Percentiles rank a stretch among this genome's conserved stretches.
Evolutionary conservation across 805 yeast genomes (phyloP).

Genomic region (Blastobotrys peoriensis): DNA sequence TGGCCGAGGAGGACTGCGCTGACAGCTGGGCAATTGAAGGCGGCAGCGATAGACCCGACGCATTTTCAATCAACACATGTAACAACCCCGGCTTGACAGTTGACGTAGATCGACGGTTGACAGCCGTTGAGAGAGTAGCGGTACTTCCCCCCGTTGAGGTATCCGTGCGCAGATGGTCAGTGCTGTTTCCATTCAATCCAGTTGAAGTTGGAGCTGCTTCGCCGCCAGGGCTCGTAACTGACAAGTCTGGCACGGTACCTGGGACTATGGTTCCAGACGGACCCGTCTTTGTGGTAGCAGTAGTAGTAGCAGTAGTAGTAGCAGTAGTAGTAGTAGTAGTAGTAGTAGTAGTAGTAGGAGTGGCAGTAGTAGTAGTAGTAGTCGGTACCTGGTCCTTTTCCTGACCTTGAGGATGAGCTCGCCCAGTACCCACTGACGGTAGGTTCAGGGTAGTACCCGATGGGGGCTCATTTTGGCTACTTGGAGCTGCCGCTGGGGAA

Average conservation of each 20-base stretch:
- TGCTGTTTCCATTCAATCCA: neutral
- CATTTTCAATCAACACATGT: slow-evolving; percentile 70
- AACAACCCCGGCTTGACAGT: slow-evolving; percentile 58
- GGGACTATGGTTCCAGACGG: slow-evolving; percentile 3
- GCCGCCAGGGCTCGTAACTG: neutral
- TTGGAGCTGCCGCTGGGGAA: too few species aligned
- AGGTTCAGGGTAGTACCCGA: slow-evolving; percentile 12
- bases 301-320: neutral
- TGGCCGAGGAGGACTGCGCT: neutral
- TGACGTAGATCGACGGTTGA: slow-evolving; percentile 12
- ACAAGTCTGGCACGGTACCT: neutral
- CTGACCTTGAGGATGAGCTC: neutral
- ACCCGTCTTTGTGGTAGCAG: neutral
- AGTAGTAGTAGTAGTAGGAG: neutral
- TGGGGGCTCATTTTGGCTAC: too few species aligned
- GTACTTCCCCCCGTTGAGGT: too few species aligned
- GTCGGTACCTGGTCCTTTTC: too few species aligned
- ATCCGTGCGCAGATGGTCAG: neutral
- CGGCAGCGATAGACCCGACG: slow-evolving; percentile 64
- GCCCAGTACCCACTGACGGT: slow-evolving; percentile 4
- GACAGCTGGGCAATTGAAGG: slow-evolving; percentile 27
- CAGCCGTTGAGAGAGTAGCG: neutral
- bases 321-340: neutral
- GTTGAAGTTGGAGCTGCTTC: slow-evolving; percentile 3
- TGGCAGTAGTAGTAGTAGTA: neutral